A percentile compares a stretch with the other conserved stretches of the same genome.
Evolutionary conservation across 2,329 filamentous ascomycete species (phyloP).

Genomic region (Xylariaceae sp.): DNA sequence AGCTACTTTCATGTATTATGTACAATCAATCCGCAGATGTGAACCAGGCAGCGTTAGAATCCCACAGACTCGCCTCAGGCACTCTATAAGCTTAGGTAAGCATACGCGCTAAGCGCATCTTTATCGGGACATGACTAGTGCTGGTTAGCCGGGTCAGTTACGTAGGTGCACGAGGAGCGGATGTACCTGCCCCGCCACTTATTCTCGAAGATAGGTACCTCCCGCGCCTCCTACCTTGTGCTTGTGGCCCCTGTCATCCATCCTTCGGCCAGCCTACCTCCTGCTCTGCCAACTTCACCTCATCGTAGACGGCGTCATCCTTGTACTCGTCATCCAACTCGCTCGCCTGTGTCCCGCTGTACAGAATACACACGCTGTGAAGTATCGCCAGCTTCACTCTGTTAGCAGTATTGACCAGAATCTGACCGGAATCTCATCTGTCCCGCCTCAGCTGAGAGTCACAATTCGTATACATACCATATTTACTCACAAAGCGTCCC

Average conservation of each 20-base stretch:
- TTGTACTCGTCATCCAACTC: neutral
- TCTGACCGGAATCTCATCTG: neutral
- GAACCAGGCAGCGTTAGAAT: no score
- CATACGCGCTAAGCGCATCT: neutral
- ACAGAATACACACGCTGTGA: no score
- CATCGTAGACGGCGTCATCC: neutral
- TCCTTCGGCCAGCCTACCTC: no score
- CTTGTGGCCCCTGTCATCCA: neutral
- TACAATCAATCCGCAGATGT: no score
- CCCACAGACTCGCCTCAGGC: no score
- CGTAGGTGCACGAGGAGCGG: neutral
- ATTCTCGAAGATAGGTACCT: neutral
- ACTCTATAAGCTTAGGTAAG: neutral
- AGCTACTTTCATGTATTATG: no score
- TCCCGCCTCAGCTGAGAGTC: no score
- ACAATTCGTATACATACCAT: no score
- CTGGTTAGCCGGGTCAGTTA: neutral
- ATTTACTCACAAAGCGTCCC: no score
- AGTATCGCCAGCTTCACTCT: neutral
- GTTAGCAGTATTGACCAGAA: neutral
- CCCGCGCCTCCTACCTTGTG: neutral
- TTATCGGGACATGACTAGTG: neutral
- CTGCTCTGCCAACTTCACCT: neutral
- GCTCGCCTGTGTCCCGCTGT: neutral
- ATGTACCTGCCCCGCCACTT: neutral